A percentile compares a stretch with the other conserved stretches of the same genome.
Conservation (phyloP, 805 yeast species). For the Kazachstania psychrophila region DNA sequence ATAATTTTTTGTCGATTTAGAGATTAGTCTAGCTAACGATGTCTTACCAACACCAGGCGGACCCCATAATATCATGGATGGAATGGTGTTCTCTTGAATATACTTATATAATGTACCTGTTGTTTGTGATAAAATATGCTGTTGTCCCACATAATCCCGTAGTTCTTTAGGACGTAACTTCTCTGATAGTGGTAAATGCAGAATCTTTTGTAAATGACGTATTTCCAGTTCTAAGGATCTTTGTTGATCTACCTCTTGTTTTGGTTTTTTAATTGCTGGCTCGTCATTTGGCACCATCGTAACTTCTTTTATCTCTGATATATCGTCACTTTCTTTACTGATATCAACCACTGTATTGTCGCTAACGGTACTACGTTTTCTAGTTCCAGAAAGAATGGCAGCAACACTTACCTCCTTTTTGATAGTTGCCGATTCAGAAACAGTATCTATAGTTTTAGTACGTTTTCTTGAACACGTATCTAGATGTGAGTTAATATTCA, state of each 20-base stretch:
- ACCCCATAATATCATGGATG: conserved; percentile 88
- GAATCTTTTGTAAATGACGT: conserved; percentile 21
- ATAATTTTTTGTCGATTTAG: conserved; percentile 24
- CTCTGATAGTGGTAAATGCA: conserved; percentile 55
- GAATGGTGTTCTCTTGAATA: conserved; percentile 51
- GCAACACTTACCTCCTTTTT: background rate
- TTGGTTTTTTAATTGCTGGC: conserved; percentile 2
- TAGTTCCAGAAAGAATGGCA: background rate
- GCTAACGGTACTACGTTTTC: background rate
- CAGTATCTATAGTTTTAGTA: too few relatives aligned
- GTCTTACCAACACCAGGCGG: conserved; percentile 94
- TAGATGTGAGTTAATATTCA: conserved; percentile 24
- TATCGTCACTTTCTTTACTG: background rate
- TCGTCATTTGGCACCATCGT: conserved; percentile 1
- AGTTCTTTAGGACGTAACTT: conserved; percentile 67
- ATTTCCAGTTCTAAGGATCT: conserved; percentile 14
- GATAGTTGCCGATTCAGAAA: background rate
- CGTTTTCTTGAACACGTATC: conserved; percentile 19
- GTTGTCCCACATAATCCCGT: conserved; percentile 75
- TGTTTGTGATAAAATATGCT: conserved; percentile 53
- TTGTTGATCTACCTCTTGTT: conserved; percentile 3
- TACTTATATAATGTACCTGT: conserved; percentile 61
- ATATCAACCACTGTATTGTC: conserved; percentile 3
- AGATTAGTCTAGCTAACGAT: conserved; percentile 55
- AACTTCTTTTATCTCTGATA: too few relatives aligned